phyloP scores from a whole-genome alignment of 768 basidiomycete genomes.

The Leccinellum albellum region DNA sequence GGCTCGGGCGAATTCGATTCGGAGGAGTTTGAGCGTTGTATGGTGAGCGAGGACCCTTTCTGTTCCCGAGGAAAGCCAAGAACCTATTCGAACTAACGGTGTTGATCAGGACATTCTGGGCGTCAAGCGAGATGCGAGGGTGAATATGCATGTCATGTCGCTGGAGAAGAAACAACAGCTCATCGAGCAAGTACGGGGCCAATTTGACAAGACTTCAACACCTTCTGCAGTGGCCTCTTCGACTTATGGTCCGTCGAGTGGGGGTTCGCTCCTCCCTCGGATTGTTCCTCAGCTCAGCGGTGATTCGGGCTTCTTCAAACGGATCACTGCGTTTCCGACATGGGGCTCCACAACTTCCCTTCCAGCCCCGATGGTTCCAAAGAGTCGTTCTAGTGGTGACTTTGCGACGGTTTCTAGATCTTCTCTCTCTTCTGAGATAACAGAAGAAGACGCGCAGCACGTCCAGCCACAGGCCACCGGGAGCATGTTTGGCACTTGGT shows the following conservation, averaged over 20 bases:
- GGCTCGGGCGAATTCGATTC: constrained; percentile 33
- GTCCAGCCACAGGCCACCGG: constrained; percentile 70
- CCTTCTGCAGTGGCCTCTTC: constrained; percentile 34
- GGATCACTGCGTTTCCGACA: constrained; percentile 56
- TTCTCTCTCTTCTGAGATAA: constrained; percentile 29
- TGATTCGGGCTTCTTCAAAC: constrained; percentile 60
- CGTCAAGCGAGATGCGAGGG: constrained; percentile 65
- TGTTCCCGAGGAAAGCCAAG: not conserved
- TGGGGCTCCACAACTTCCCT: constrained; percentile 48
- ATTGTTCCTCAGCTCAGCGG: constrained; percentile 76
- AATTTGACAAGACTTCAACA: constrained; percentile 31
- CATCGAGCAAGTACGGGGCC: constrained; percentile 49
- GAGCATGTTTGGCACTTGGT: constrained; percentile 73
- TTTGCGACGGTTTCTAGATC: constrained; percentile 25
- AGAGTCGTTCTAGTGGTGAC: constrained; percentile 38
- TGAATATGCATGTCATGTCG: constrained; percentile 58
- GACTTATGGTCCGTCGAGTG: constrained; percentile 59
- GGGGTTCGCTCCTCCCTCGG: constrained; percentile 54
- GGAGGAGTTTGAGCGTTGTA: constrained; percentile 61
- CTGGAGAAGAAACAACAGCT: constrained; percentile 63
- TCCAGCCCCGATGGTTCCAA: constrained; percentile 30
- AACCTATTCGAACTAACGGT: constrained; percentile 2
- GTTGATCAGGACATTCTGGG: constrained; percentile 62
- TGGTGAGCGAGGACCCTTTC: constrained; percentile 43
- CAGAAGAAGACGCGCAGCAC: constrained; percentile 29